Base-by-base conservation (phyloP, 768 basidiomycete genomes). In the Boletus rex-veris region DNA sequence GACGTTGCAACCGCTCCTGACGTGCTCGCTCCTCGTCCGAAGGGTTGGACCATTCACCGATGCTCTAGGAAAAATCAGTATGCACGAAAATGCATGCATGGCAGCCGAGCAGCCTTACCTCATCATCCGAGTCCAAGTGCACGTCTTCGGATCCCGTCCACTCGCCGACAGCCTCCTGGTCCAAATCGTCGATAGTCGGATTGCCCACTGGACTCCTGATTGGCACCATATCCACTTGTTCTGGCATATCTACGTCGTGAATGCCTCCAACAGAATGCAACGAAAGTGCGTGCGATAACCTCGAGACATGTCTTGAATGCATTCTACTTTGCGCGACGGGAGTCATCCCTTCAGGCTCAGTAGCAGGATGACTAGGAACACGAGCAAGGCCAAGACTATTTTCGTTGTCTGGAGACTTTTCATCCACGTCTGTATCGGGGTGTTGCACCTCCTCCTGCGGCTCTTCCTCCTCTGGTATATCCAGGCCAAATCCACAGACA, bases 31-130 rank as follows among this genome's bases (percentile, higher is more conserved):
- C 91, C 69, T 93, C 91, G 64, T 93, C 91, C 24, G 91, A 93
- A 16, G 91, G 91, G 63, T 93, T 93, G 21, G 91, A 93, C 81
- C 82, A 93, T 72, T 93, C 90, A 26, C 89, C 90, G 45, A 90
- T 85, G 60, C 88, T 91, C 59, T 71, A 57, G 52, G 28, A 52
- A 49, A 57, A 40, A 53, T 58, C 30, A 53, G 40, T 18, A 55
- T 45, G 39, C 12, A 35, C 48, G 36, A 49, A 43, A 15, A 40
- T 52, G 54, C 57, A 48, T 39, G 19, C 14, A 14, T 3, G 9
- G 3, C 18, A n/a, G 35, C 18, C 12, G 7, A 7, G 9, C 45
- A 48, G 65, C 77, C 49, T 42, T 60, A 90, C 90, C 75, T 88
- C 85, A 59, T 88, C 85, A 36, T 88, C 86, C 26, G 85, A 84